Evolutionary conservation across 768 basidiomycete genomes (phyloP).

Genomic region (Naganishia antarctica): DNA sequence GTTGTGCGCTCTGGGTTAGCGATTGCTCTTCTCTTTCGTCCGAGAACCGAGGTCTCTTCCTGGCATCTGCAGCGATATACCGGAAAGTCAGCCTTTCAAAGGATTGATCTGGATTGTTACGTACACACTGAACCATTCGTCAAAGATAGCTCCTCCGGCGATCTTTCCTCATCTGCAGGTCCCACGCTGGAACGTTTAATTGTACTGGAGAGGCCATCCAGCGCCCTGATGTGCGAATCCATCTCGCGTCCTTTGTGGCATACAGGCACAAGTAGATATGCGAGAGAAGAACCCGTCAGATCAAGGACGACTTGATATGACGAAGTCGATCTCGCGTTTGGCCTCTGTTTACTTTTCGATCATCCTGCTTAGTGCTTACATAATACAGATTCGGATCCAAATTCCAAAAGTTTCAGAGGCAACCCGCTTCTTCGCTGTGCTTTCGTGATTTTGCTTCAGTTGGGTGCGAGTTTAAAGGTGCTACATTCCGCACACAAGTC

Average conservation of each 20-base stretch:
- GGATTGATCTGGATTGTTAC: not conserved
- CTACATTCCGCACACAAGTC: no score
- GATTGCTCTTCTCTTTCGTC: not conserved
- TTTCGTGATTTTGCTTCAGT: no score
- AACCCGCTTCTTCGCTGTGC: no score
- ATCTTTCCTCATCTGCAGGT: not conserved
- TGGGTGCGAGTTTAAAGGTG: no score
- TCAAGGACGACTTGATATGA: not conserved
- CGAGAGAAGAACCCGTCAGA: not conserved
- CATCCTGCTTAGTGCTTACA: not conserved
- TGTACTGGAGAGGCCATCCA: not conserved
- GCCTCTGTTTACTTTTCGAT: constrained; percentile 23
- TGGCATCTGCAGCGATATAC: not conserved
- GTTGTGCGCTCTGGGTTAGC: not conserved
- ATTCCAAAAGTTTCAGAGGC: constrained; percentile 16
- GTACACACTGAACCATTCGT: not conserved
- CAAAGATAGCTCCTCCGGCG: not conserved
- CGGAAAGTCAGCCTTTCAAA: no score
- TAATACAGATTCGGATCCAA: constrained; percentile 7
- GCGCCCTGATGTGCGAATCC: not conserved
- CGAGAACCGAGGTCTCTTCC: constrained; percentile 1
- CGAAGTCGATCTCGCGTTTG: not conserved
- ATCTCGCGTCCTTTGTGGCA: not conserved
- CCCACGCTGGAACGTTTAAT: constrained; percentile 5
- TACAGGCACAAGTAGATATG: not conserved